Evolutionary conservation across 257 asterid species (phyloP), one percentile per base, ranked within the genome.

Genomic region (Plectranthus barbatus): DNA sequence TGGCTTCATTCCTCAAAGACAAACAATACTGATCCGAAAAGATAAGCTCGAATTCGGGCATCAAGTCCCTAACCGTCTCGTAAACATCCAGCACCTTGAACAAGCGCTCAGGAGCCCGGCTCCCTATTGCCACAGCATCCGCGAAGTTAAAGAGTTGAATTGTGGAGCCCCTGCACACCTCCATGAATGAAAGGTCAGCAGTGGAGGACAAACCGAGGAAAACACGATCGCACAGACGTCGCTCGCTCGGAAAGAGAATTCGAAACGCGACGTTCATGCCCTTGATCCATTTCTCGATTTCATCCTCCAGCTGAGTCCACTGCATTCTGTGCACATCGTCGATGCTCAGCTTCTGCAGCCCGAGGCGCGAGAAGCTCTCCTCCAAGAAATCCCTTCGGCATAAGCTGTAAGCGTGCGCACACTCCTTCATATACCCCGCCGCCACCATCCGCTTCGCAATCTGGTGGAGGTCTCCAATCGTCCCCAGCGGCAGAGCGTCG

Each of bases 101-200:
- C 48, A 93, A 66, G 60, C 97, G 79, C 79, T 93, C 99, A 0
- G 97, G 97, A 0, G 97, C 95, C n/a, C 97, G 85, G 67, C 97
- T 90, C 3, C 96, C 90, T 10, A 83, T 86, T 0, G 96, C 95
- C 11, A 93, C 90, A 0, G 94, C 99, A 47, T 93, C 97, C 0
- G 99, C 99, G 13, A 93, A 93, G 68, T 84, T 87, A 76, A 93
- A 64, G 46, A 93, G 82, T 85, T 90, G 97, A 57, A 84, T 80
- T 19, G 95, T 79, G 21, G 95, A 81, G 10, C 91, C 94, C 60
- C 96, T 78, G 81, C 96, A 85, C 12, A 93, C 97, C 80, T 90
- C 99, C 97, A 90, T 90, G 71, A 85, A 93, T 4, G 99, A 80
- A 14, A 89, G 89, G 63, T 93, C 99, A 9, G 92, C 75, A 11